Conservation (phyloP, 495 filamentous ascomycete genomes). For the Tuber umbilicatum region DNA sequence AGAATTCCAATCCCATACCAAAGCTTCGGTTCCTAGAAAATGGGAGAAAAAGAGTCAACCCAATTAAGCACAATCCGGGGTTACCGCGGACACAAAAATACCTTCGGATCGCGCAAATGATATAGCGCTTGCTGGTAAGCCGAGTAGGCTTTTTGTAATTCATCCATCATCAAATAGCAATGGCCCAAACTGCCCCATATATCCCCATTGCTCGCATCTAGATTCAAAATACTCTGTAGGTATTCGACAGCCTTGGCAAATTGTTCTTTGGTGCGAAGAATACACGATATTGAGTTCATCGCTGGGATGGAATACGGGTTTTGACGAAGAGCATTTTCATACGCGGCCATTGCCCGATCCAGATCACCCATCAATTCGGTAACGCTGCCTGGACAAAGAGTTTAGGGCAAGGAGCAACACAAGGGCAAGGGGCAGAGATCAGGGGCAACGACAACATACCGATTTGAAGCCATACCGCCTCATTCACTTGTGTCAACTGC, state of each 20-base stretch:
- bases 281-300: slow-evolving; percentile 89
- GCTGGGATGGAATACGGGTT: slow-evolving; percentile 86
- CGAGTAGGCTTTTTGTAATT: slow-evolving; percentile 93
- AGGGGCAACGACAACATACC: slow-evolving; percentile 52
- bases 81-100: slow-evolving; percentile 44
- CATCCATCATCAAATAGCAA: slow-evolving; percentile 99
- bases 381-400: slow-evolving; percentile 56
- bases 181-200: slow-evolving; percentile 94
- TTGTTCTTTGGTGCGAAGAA: slow-evolving; percentile 83
- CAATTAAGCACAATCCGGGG: slow-evolving; percentile 14
- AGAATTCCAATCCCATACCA: slow-evolving; percentile 99
- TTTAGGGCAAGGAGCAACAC: background rate
- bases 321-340: slow-evolving; percentile 78
- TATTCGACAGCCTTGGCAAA: slow-evolving; percentile 93
- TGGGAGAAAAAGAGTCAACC: slow-evolving; percentile 25
- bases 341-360: slow-evolving; percentile 79
- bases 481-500: slow-evolving; percentile 62
- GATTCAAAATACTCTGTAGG: slow-evolving; percentile 79
- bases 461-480: slow-evolving; percentile 87
- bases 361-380: slow-evolving; percentile 84
- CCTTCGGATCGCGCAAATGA: slow-evolving; percentile 90
- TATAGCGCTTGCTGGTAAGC: slow-evolving; percentile 95
- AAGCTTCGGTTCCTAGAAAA: slow-evolving; percentile 85
- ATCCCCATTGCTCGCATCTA: slow-evolving; percentile 84
- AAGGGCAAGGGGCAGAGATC: slow-evolving; percentile 15